Conservation (phyloP, 1,284 basidiomycete genomes). For the Pholiota adiposa region DNA sequence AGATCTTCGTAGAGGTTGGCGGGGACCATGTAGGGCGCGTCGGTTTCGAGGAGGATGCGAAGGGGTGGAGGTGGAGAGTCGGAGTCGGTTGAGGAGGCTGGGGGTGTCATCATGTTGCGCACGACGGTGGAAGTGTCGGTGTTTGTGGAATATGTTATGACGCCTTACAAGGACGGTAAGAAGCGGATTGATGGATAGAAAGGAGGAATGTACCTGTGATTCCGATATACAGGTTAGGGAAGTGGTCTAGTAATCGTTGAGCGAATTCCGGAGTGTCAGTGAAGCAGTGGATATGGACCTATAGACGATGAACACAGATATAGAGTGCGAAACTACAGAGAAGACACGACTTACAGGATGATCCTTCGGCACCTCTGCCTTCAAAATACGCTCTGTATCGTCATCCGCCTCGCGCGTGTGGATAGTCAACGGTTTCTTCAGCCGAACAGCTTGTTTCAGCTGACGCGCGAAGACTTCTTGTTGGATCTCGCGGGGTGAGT, state of each 20-base stretch:
- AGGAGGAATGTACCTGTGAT: constrained; percentile 58
- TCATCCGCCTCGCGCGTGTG: constrained; percentile 83
- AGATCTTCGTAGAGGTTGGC: constrained; percentile 68
- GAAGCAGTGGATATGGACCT: constrained; percentile 84
- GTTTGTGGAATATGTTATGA: constrained; percentile 78
- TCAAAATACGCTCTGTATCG: constrained; percentile 78
- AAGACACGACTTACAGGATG: constrained; percentile 51
- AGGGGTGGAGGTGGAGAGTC: constrained; percentile 30
- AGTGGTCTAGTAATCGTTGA: constrained; percentile 69
- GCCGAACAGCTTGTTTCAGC: constrained; percentile 63
- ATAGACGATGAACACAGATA: constrained; percentile 1
- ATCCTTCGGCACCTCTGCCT: constrained; percentile 68
- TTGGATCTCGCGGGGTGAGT: constrained; percentile 71
- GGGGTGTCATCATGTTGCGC: constrained; percentile 45
- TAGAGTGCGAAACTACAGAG: background rate
- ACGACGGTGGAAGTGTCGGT: constrained; percentile 67
- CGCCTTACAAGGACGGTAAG: constrained; percentile 47
- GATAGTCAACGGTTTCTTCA: constrained; percentile 77
- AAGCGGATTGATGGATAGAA: constrained; percentile 3
- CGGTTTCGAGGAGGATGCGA: constrained; percentile 79
- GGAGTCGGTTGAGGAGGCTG: constrained; percentile 7
- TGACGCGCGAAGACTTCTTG: constrained; percentile 69
- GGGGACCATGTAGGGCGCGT: constrained; percentile 85
- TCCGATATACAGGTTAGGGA: constrained; percentile 80
- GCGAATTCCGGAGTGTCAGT: constrained; percentile 80